Evolutionary conservation across 257 asterid species (phyloP).

Genomic region (Echium plantagineum): DNA sequence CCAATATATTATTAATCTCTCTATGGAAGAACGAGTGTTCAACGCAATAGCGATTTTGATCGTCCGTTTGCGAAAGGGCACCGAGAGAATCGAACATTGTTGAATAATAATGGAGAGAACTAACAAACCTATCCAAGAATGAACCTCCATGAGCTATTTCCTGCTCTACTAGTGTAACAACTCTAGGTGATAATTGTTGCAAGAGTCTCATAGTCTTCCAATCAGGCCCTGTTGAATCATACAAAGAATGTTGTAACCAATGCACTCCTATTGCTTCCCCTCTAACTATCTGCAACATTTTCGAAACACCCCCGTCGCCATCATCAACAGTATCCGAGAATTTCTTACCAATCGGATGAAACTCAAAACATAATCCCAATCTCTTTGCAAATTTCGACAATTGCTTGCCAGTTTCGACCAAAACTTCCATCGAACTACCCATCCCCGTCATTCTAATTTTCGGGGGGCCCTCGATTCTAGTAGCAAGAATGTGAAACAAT

Average conservation of each 20-base stretch:
- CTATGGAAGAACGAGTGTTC: conserved; percentile 47
- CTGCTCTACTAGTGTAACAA: conserved; percentile 66
- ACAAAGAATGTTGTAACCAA: conserved; percentile 68
- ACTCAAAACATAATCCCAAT: conserved; percentile 55
- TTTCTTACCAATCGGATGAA: conserved; percentile 41
- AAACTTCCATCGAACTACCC: conserved; percentile 38
- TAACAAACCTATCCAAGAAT: conserved; percentile 68
- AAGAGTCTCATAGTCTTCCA: conserved; percentile 54
- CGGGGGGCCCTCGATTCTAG: conserved; percentile 66
- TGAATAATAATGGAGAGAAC: conserved; percentile 69
- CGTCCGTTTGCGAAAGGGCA: conserved; percentile 32
- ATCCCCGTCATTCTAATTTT: conserved; percentile 58
- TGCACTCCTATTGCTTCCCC: conserved; percentile 61
- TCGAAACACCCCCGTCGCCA: not conserved
- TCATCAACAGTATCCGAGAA: conserved; percentile 35
- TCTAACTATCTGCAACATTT: conserved; percentile 26
- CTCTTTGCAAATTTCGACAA: conserved; percentile 53
- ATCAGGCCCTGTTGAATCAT: conserved; percentile 72
- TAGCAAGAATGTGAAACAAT: conserved; percentile 58
- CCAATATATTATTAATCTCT: conserved; percentile 67
- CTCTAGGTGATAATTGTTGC: conserved; percentile 37
- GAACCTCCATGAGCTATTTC: conserved; percentile 53
- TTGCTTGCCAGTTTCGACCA: conserved; percentile 53
- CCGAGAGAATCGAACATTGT: conserved; percentile 68
- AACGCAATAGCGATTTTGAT: conserved; percentile 32